Evolutionary conservation across 148 eudicot species (phyloP).

Genomic region (Fagopyrum homotropicum): DNA sequence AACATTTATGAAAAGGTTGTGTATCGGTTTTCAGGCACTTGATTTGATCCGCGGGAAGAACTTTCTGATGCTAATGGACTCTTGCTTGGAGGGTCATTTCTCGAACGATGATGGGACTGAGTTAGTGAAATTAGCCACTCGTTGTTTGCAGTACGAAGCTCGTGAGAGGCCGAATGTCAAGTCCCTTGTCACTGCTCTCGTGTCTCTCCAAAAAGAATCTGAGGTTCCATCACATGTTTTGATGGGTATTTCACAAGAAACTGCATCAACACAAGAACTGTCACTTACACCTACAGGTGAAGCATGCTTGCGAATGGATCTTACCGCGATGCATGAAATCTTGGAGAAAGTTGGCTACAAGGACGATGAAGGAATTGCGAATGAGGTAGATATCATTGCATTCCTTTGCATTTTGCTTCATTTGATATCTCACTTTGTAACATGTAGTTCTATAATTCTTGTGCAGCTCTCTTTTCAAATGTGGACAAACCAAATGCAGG

Average conservation of each 20-base stretch:
- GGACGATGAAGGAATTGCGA: slow-evolving; percentile 65
- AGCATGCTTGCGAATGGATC: slow-evolving; percentile 66
- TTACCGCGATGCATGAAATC: slow-evolving; percentile 65
- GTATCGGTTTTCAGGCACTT: slow-evolving; percentile 41
- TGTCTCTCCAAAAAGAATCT: slow-evolving; percentile 60
- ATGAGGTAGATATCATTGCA: slow-evolving; percentile 36
- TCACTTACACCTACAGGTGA: slow-evolving; percentile 50
- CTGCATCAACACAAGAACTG: slow-evolving; percentile 25
- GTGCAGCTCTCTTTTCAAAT: slow-evolving; percentile 70
- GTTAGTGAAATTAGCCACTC: slow-evolving; percentile 58
- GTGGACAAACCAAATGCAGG: slow-evolving; percentile 79
- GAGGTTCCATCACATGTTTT: slow-evolving; percentile 55
- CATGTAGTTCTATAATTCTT: background rate
- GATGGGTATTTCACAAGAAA: slow-evolving; percentile 44
- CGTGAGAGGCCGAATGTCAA: slow-evolving; percentile 74
- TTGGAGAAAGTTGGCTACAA: slow-evolving; percentile 62
- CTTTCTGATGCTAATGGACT: slow-evolving; percentile 61
- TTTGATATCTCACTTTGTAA: background rate
- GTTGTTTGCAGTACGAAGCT: slow-evolving; percentile 69
- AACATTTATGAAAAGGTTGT: background rate
- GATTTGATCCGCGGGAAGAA: slow-evolving; percentile 69
- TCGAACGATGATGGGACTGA: slow-evolving; percentile 67
- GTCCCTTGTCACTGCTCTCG: slow-evolving; percentile 49
- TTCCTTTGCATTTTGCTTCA: background rate
- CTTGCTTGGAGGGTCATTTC: slow-evolving; percentile 70